phyloP scores from a whole-genome alignment of 2,329 filamentous ascomycete species.

The Aspergillus sp. region DNA sequence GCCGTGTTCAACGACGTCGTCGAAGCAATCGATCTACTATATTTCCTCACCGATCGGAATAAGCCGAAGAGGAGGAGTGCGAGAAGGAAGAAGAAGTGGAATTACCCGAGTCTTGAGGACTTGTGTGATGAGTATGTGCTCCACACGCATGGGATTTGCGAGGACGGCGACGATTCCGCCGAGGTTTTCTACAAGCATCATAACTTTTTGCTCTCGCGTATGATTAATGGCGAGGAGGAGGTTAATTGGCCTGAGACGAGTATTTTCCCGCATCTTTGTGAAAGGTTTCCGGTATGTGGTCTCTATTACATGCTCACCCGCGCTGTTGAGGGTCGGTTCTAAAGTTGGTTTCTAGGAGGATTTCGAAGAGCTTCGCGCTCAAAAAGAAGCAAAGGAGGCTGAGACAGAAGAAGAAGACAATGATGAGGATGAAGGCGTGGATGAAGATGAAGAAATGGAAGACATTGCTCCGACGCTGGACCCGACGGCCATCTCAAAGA shows the following conservation, averaged over 20 bases:
- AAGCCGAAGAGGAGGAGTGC: constrained; percentile 32
- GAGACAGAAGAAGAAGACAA: constrained; percentile 19
- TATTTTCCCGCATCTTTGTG: constrained; percentile 45
- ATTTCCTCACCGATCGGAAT: constrained; percentile 62
- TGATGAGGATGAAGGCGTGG: constrained; percentile 4
- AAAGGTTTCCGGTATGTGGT: constrained; percentile 40
- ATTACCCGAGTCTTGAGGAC: constrained; percentile 35
- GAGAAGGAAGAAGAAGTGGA: constrained; percentile 31
- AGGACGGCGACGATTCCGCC: constrained; percentile 47
- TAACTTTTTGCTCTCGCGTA: constrained; percentile 47
- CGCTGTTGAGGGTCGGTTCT: not conserved
- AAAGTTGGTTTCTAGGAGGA: constrained; percentile 27
- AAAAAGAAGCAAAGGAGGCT: constrained; percentile 22
- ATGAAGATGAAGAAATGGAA: constrained; percentile 17
- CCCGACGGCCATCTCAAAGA: constrained; percentile 26
- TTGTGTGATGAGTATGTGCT: constrained; percentile 45
- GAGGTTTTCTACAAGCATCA: constrained; percentile 48
- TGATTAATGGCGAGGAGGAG: constrained; percentile 47
- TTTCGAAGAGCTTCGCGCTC: constrained; percentile 30
- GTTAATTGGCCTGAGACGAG: constrained; percentile 46
- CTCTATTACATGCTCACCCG: constrained; percentile 6
- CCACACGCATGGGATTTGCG: constrained; percentile 42
- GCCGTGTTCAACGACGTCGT: constrained; percentile 56
- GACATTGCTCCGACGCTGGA: constrained; percentile 25
- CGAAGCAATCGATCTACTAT: constrained; percentile 59